These are phyloP conservation scores for Russula virescens DNA, from an alignment of 768 basidiomycete genomes.

Conservation along the genomic window DNA sequence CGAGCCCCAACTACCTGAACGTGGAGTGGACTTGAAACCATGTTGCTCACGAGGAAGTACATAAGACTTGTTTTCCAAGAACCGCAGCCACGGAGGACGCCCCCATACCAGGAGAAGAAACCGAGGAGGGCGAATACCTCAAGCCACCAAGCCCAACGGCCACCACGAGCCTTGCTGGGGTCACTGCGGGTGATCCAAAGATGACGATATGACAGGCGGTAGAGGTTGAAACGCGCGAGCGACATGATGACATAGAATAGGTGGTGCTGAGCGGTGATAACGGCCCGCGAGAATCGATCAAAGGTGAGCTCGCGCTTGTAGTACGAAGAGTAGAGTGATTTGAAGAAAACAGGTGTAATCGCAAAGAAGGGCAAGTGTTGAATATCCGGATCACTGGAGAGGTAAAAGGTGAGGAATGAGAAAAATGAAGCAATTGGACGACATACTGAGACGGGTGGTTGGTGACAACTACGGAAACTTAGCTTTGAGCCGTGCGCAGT, in stretches of 20 bases:
- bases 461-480: conserved; percentile 65
- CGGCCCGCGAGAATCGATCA: conserved; percentile 56
- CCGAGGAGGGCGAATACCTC: conserved; percentile 72
- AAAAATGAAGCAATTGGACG: neutral
- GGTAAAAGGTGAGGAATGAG: conserved; percentile 15
- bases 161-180: conserved; percentile 57
- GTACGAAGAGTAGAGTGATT: conserved; percentile 87
- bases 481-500: conserved; percentile 3
- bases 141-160: conserved; percentile 69
- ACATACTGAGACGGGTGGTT: conserved; percentile 93
- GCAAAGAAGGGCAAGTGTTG: conserved; percentile 93
- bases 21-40: conserved; percentile 85
- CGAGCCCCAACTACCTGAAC: conserved; percentile 58
- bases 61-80: conserved; percentile 61
- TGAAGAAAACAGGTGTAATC: conserved; percentile 82
- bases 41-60: conserved; percentile 81
- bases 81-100: conserved; percentile 64
- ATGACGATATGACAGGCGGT: conserved; percentile 77
- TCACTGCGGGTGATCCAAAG: conserved; percentile 62
- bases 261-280: conserved; percentile 81
- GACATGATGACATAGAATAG: conserved; percentile 89
- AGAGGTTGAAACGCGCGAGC: conserved; percentile 93
- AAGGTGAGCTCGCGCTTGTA: conserved; percentile 84
- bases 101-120: conserved; percentile 87
- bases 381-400: conserved; percentile 70